Evolutionary conservation across 2,329 filamentous ascomycete genomes (phyloP).

Genomic region (Nannizziopsis barbatae): DNA sequence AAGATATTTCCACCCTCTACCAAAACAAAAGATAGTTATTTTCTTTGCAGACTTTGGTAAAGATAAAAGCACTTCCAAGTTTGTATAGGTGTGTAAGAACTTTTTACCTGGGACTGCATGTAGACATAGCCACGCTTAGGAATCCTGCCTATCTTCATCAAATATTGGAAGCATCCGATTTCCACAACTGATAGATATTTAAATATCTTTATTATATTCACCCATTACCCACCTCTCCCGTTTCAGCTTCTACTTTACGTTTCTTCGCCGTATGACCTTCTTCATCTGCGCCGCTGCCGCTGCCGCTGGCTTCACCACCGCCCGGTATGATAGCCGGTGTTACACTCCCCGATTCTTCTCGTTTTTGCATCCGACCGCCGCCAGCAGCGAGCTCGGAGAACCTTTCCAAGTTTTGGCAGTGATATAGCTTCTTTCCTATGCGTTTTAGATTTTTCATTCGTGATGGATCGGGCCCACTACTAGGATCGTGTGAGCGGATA

Average conservation of each 20-base stretch:
- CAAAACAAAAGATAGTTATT: too few species aligned
- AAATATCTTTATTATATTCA: background rate
- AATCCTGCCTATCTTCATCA: too few species aligned
- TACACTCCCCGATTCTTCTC: conserved; percentile 21
- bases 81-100: too few species aligned
- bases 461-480: conserved; percentile 26
- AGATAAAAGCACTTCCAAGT: too few species aligned
- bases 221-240: background rate
- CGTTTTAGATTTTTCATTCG: conserved; percentile 35
- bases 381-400: background rate
- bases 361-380: background rate
- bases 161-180: too few species aligned
- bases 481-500: conserved; percentile 14
- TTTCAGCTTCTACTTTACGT: conserved; percentile 27
- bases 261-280: conserved; percentile 30
- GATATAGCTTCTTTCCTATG: conserved; percentile 41
- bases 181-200: background rate
- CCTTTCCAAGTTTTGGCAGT: conserved; percentile 41
- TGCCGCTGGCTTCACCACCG: conserved; percentile 26
- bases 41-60: too few species aligned
- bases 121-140: too few species aligned
- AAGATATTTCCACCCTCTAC: too few species aligned
- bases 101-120: too few species aligned
- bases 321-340: conserved; percentile 17
- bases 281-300: conserved; percentile 19